Percentiles rank a stretch among this genome's conserved stretches.
Conservation (phyloP, 164 flowering plant genomes). For the Chloranthus sessilifolius region DNA sequence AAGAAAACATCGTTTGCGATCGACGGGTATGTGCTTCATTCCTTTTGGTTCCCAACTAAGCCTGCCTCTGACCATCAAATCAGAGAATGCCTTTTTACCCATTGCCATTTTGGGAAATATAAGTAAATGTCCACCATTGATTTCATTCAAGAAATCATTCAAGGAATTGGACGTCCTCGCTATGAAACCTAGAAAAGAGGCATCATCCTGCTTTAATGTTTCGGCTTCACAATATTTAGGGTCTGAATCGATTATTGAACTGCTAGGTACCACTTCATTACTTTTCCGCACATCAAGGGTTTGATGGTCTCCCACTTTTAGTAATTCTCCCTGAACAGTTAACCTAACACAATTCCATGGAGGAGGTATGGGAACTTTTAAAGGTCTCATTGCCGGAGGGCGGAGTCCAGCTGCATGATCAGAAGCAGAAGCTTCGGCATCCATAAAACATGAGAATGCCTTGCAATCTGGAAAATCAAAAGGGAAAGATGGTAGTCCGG, state of each 20-base stretch:
- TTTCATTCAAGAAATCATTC: slow-evolving; percentile 29
- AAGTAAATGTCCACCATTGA: slow-evolving; percentile 29
- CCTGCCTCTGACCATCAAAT: slow-evolving; percentile 26
- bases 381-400: slow-evolving; percentile 49
- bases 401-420: slow-evolving; percentile 26
- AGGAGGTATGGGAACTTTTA: slow-evolving; percentile 57
- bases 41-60: slow-evolving; percentile 16
- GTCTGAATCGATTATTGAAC: slow-evolving; percentile 1
- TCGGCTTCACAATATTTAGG: slow-evolving; percentile 6
- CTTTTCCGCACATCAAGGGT: neutral
- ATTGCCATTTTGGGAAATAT: slow-evolving; percentile 41
- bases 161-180: slow-evolving; percentile 49
- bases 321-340: slow-evolving; percentile 17
- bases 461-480: slow-evolving; percentile 80
- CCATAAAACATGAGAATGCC: slow-evolving; percentile 56
- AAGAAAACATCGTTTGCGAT: slow-evolving; percentile 43
- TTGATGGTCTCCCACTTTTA: slow-evolving; percentile 3
- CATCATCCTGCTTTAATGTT: slow-evolving; percentile 9
- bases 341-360: slow-evolving; percentile 53
- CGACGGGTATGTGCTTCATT: slow-evolving; percentile 4
- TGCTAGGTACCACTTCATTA: slow-evolving; percentile 6
- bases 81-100: slow-evolving; percentile 13
- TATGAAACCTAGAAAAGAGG: slow-evolving; percentile 35
- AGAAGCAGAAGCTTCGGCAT: slow-evolving; percentile 37
- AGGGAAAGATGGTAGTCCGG: slow-evolving; percentile 68